phyloP scores from a whole-genome alignment of 202 grass and related monocot species.

The Setaria viridis region DNA sequence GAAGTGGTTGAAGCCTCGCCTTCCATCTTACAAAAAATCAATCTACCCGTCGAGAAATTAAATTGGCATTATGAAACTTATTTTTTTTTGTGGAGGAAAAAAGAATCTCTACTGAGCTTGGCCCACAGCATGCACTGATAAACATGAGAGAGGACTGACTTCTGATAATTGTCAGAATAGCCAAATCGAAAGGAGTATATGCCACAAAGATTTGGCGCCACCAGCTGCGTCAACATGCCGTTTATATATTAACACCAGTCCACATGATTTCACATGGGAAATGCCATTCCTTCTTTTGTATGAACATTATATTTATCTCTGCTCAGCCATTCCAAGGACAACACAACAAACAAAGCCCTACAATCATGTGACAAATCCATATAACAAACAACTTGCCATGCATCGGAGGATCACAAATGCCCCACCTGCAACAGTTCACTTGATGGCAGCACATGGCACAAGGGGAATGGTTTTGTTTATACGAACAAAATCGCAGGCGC shows the following conservation, averaged over 20 bases:
- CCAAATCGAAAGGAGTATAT: conserved; percentile 1
- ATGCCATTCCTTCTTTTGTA: conserved; percentile 9
- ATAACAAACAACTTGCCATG: conserved; percentile 15
- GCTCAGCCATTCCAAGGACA: conserved; percentile 31
- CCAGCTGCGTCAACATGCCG: conserved; percentile 31
- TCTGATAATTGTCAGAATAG: not conserved
- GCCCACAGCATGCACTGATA: not conserved
- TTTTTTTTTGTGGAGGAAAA: too few relatives aligned
- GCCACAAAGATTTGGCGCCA: conserved; percentile 45
- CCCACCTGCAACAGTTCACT: conserved; percentile 33
- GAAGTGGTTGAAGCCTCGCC: not conserved
- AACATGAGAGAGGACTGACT: not conserved
- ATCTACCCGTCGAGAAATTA: not conserved
- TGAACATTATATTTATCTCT: not conserved
- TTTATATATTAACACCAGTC: conserved; percentile 6
- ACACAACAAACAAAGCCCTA: conserved; percentile 7
- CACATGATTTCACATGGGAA: conserved; percentile 60
- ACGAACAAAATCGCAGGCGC: conserved; percentile 26
- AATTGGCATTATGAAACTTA: not conserved
- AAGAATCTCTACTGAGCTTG: not conserved
- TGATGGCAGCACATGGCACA: conserved; percentile 40
- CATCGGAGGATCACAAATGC: conserved; percentile 31
- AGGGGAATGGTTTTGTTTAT: not conserved
- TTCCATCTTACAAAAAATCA: not conserved
- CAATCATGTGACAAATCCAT: conserved; percentile 23